A percentile compares a stretch with the other conserved stretches of the same genome.
Conservation (phyloP, 306 rosid genomes). For the Fragaria vesca region DNA sequence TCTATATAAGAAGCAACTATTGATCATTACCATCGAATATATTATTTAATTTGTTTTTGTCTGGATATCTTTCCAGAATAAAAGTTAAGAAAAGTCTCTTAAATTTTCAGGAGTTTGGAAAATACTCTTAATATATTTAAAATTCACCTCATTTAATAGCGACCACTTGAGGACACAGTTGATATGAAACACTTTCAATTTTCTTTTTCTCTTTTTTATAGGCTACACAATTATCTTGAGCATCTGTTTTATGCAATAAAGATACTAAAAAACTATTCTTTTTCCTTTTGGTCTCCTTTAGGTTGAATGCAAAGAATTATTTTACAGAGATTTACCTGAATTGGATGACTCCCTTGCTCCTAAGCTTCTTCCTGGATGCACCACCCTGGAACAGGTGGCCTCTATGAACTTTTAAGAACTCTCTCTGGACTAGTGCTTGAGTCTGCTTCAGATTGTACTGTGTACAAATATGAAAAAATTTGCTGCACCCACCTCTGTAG, state of each 20-base stretch:
- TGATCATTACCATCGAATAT: no score
- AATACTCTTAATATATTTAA: background rate
- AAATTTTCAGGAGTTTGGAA: background rate
- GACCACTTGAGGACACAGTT: background rate
- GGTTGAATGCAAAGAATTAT: slow-evolving; percentile 95
- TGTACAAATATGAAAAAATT: slow-evolving; percentile 13
- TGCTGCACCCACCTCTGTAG: slow-evolving; percentile 39
- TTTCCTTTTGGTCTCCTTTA: slow-evolving; percentile 30
- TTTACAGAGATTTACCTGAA: slow-evolving; percentile 85
- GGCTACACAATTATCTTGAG: background rate
- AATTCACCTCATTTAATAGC: background rate
- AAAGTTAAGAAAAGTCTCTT: background rate
- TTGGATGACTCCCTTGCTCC: slow-evolving; percentile 84
- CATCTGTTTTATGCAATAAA: background rate
- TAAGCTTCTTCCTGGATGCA: slow-evolving; percentile 77
- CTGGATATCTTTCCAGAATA: background rate
- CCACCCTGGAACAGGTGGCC: slow-evolving; percentile 71
- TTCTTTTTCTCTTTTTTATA: background rate
- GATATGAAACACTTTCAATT: background rate
- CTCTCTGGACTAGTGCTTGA: background rate
- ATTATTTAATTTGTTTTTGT: background rate
- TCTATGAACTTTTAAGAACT: slow-evolving; percentile 3
- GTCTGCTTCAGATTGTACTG: background rate
- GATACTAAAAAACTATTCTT: background rate
- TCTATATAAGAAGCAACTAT: background rate